Evolutionary conservation across 129 eudicot genomes (phyloP).

Genomic region (Scalesia atractyloides): DNA sequence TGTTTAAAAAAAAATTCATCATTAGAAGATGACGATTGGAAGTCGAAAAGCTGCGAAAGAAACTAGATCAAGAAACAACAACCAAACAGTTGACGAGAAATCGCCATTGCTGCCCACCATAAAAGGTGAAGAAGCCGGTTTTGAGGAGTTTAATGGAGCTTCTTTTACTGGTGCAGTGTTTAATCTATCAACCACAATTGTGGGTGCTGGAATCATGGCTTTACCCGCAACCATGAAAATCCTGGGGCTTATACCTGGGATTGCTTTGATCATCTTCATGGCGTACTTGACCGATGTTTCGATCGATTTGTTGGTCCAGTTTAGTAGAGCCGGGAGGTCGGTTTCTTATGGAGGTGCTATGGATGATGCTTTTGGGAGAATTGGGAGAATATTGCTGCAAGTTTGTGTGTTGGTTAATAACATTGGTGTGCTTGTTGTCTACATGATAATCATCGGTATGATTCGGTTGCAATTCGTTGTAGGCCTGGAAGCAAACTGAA

Average conservation of each 20-base stretch:
- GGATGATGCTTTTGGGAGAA: constrained; percentile 87
- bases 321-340: constrained; percentile 61
- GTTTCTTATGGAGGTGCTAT: constrained; percentile 79
- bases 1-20: background rate
- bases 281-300: constrained; percentile 79
- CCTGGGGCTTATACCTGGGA: constrained; percentile 74
- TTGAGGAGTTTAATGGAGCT: constrained; percentile 88
- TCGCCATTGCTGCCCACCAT: constrained; percentile 78
- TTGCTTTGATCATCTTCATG: constrained; percentile 59
- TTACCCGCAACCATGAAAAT: constrained; percentile 92
- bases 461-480: background rate
- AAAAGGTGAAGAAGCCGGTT: constrained; percentile 66
- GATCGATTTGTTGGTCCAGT: constrained; percentile 70
- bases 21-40: constrained; percentile 66
- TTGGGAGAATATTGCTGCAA: constrained; percentile 78
- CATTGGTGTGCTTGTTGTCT: constrained; percentile 77
- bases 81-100: constrained; percentile 64
- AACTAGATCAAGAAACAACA: constrained; percentile 60
- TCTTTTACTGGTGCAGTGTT: constrained; percentile 80
- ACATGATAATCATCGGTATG: constrained; percentile 92
- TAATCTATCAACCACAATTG: constrained; percentile 84
- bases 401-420: constrained; percentile 75
- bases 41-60: constrained; percentile 47
- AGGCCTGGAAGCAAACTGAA: too few relatives aligned
- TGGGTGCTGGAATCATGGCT: constrained; percentile 97